Base-by-base conservation (phyloP, 192 early-diverging fungal genomes). In the Coemansia furcata region DNA sequence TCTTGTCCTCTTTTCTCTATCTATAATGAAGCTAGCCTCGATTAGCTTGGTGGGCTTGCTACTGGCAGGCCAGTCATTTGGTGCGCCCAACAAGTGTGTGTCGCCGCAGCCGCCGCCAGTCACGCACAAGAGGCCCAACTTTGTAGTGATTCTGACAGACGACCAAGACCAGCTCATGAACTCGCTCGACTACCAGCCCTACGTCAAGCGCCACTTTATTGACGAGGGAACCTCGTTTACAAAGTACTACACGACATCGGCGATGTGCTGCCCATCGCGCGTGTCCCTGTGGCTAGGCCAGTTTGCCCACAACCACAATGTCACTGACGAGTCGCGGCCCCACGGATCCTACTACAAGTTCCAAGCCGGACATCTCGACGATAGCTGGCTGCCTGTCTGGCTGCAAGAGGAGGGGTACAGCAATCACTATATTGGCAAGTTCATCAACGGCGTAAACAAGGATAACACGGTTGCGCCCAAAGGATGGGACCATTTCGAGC, bases 341-440 rank as follows among this genome's bases (percentile, higher is more conserved):
- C 65, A 76, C 63, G 80, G 83, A 33, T 71, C 77, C 11, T 87
- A 86, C 60, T 64, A 71, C 37, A 47, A 71, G 43, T 87, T 82
- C 64, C 66, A 77, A 50, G 39, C 23, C 9, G 55, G 80, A 11
- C 50, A 64, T 19, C 49, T 86, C 0, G 73, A 84, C 23, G 73
- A 85, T 19, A 71, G 78, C 49, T 83, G 82, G 58, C 69, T 88
- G 30, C 85, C 86, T 6, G 43, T 74, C 4, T 88, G 85, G 85
- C 55, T 88, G 57, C 81, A 87, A 55, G 35, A 72, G 17, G 81
- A 71, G 12, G 88, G 88, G 17, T 90, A 90, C 62, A 73, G 71
- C 35, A 90, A 87, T 43, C 77, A 88, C 66, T 89, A 87, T 61
- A 86, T 87, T 55, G 89, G 89, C n/a, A 90, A 90, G 55, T 79